Evolutionary conservation across 2,329 filamentous ascomycete genomes (phyloP).

Genomic region (Ascosphaera pollenicola): DNA sequence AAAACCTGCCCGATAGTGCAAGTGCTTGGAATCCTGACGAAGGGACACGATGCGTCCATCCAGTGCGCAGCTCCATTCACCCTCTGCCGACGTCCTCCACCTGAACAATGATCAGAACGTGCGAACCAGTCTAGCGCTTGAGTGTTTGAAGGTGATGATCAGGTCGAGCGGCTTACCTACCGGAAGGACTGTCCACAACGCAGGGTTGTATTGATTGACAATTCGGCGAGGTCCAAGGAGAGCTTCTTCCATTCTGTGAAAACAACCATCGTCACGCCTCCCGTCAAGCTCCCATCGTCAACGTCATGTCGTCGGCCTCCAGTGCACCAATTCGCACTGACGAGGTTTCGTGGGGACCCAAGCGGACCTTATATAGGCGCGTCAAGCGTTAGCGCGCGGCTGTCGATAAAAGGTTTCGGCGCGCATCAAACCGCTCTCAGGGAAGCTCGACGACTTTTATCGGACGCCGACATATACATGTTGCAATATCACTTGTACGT

Average conservation of each 20-base stretch:
- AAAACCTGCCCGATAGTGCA: conserved; percentile 59
- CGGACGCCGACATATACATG: no score
- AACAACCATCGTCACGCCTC: neutral
- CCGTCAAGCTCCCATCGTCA: neutral
- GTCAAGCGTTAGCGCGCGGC: neutral
- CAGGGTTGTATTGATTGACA: conserved; percentile 85
- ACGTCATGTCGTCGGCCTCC: no score
- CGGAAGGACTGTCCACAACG: conserved; percentile 88
- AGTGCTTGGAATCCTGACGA: conserved; percentile 53
- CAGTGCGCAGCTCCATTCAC: conserved; percentile 81
- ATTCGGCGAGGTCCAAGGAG: conserved; percentile 58
- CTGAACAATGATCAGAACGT: conserved; percentile 19
- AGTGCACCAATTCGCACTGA: neutral
- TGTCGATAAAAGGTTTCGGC: neutral
- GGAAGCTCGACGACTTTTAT: no score
- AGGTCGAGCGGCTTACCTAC: conserved; percentile 15
- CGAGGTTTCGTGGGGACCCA: neutral
- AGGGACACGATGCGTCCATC: conserved; percentile 68
- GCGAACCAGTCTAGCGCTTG: conserved; percentile 1
- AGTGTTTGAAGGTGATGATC: no score
- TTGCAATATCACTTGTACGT: no score
- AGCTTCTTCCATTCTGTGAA: conserved; percentile 71
- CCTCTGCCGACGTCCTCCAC: conserved; percentile 60
- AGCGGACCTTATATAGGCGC: neutral
- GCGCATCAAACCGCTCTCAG: no score